Conservation (phyloP, 345 rosid species). For the thale cress (Arabidopsis thaliana) region TAIR10.1 NC_003076.8:26268501-26269000, state of each 20-base stretch:
- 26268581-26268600: slow-evolving; percentile 95
- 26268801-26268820: not conserved
- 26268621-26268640: slow-evolving; percentile 94
- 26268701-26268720: slow-evolving; percentile 90
- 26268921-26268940: slow-evolving; percentile 98
- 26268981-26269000: slow-evolving; percentile 99
- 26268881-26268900: slow-evolving; percentile 97
- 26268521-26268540: slow-evolving; percentile 90
- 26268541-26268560: slow-evolving; percentile 86
- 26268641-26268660: slow-evolving; percentile 89
- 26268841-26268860: slow-evolving; percentile 95
- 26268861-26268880: slow-evolving; percentile 96
- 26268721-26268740: slow-evolving; percentile 99
- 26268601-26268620: slow-evolving; percentile 87
- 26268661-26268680: slow-evolving; percentile 99
- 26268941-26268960: slow-evolving; percentile 95
- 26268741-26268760: slow-evolving; percentile 80
- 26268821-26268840: slow-evolving; percentile 90
- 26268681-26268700: slow-evolving; percentile 96
- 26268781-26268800: slow-evolving; percentile 1
- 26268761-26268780: not conserved
- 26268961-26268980: slow-evolving; percentile 98
- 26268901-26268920: slow-evolving; percentile 96
- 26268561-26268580: slow-evolving; percentile 95
- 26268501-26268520: slow-evolving; percentile 92